Evolutionary conservation across 164 flowering plant genomes (phyloP).

Genomic region (Vitis rotundifolia): DNA sequence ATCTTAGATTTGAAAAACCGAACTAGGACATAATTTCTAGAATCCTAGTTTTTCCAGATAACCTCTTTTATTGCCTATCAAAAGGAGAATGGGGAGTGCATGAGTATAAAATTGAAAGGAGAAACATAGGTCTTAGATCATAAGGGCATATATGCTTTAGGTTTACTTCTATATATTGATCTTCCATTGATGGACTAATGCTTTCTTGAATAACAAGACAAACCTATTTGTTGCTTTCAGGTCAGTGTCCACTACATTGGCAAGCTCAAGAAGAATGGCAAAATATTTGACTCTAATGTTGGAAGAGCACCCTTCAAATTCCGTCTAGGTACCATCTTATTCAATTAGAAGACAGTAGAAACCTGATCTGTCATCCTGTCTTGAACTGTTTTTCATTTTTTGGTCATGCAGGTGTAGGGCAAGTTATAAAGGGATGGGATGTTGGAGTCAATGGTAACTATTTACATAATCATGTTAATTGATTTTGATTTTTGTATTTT

Average conservation of each 20-base stretch:
- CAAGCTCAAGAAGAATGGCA: conserved; percentile 75
- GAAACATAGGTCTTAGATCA: too few relatives aligned
- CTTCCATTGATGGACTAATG: too few relatives aligned
- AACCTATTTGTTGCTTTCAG: conserved; percentile 37
- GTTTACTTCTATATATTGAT: too few relatives aligned
- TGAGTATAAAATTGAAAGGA: too few relatives aligned
- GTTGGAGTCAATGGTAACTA: conserved; percentile 79
- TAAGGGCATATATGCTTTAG: too few relatives aligned
- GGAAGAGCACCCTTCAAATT: conserved; percentile 75
- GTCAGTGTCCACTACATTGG: conserved; percentile 81
- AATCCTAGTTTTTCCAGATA: too few relatives aligned
- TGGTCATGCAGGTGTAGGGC: conserved; percentile 65
- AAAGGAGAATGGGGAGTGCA: too few relatives aligned
- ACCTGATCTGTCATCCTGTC: background rate
- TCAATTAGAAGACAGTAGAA: background rate
- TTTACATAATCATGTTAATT: background rate
- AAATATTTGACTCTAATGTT: conserved; percentile 78
- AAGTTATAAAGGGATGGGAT: conserved; percentile 93
- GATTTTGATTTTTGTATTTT: background rate
- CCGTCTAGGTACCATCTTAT: conserved; percentile 60
- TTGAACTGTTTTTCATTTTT: background rate
- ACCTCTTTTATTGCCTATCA: too few relatives aligned
- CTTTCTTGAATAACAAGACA: too few relatives aligned
- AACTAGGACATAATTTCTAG: too few relatives aligned
- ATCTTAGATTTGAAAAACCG: too few relatives aligned